These are phyloP conservation scores for Byssochlamys sp. DNA, from an alignment of 2,329 filamentous ascomycete genomes.

Conservation along the genomic window DNA sequence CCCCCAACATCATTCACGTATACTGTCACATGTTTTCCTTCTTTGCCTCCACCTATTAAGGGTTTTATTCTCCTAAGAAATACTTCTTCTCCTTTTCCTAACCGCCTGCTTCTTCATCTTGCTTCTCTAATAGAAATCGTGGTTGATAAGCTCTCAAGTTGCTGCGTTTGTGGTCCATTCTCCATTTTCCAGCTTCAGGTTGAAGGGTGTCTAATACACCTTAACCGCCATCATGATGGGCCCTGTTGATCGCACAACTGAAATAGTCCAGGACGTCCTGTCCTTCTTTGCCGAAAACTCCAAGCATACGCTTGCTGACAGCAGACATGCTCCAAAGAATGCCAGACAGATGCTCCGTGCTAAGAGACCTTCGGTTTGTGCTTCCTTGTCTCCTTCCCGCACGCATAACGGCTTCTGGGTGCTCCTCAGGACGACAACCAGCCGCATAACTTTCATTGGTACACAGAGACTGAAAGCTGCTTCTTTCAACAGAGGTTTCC, in stretches of 20 bases:
- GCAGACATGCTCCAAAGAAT: conserved; percentile 3
- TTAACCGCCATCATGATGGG: neutral
- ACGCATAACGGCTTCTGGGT: neutral
- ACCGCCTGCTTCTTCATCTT: neutral
- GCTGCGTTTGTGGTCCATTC: neutral
- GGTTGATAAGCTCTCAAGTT: neutral
- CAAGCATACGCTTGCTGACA: conserved; percentile 3
- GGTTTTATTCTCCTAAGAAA: neutral
- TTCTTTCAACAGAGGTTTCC: neutral
- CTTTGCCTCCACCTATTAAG: neutral
- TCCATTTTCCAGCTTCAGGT: neutral
- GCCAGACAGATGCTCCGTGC: neutral
- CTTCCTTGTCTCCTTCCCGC: neutral
- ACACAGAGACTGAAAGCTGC: neutral
- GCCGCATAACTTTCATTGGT: neutral
- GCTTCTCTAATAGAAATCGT: neutral
- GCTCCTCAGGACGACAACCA: neutral
- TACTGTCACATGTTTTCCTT: neutral
- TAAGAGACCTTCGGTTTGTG: neutral
- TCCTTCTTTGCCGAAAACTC: neutral
- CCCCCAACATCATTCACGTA: neutral
- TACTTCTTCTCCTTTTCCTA: neutral
- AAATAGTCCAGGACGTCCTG: neutral
- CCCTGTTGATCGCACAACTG: neutral
- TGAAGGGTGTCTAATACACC: neutral